A percentile compares a stretch with the other conserved stretches of the same genome.
These are phyloP conservation scores for Beta vulgaris DNA, from an alignment of 148 eudicot species.

Conservation along the genomic window DNA sequence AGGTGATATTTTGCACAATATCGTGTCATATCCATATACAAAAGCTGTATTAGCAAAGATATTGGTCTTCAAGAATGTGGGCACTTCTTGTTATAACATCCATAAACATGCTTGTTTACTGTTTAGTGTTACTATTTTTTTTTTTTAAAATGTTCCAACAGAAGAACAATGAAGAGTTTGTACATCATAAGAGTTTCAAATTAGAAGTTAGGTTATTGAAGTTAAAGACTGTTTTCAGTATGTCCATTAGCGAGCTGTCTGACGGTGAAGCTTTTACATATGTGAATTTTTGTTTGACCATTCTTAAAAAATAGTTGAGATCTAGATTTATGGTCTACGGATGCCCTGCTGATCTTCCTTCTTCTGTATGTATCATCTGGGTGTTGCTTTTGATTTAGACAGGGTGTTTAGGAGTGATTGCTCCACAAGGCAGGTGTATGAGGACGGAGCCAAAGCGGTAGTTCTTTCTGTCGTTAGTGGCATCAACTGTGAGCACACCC, in stretches of 20 bases:
- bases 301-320: not conserved
- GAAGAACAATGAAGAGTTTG: too few species aligned
- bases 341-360: constrained; percentile 23
- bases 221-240: not conserved
- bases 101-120: too few species aligned
- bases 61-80: not conserved
- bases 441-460: constrained; percentile 84
- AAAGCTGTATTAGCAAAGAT: not conserved
- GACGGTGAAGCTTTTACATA: not conserved
- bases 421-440: constrained; percentile 87
- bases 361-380: constrained; percentile 19
- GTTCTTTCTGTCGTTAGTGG: constrained; percentile 83
- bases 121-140: too few species aligned
- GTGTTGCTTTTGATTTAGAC: constrained; percentile 47
- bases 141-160: too few species aligned
- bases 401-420: constrained; percentile 68
- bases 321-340: not conserved
- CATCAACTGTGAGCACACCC: constrained; percentile 70
- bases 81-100: not conserved
- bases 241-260: not conserved
- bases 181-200: too few species aligned
- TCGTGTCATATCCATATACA: not conserved
- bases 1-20: not conserved
- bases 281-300: not conserved
- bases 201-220: not conserved